Evolutionary conservation across 2,329 filamentous ascomycete genomes (phyloP), one percentile per base, ranked within the genome.

Genomic region (Chrysoporthe deuterocubensis): DNA sequence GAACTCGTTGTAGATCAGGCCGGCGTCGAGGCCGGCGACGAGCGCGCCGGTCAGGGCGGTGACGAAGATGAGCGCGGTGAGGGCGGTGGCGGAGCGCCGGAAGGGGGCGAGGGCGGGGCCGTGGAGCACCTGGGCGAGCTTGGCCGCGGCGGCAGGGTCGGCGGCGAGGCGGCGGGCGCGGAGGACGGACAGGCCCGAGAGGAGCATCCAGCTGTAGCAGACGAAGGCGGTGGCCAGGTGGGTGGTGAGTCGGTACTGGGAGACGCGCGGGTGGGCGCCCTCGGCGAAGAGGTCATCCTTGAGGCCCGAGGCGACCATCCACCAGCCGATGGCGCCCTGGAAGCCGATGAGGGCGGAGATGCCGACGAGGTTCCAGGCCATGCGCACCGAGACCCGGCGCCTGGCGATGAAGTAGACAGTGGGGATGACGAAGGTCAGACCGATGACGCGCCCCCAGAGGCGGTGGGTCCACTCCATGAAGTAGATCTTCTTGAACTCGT

Each of bases 381-480:
- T 96, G 64, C 87, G 88, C 64, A 84, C 84, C 34, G 92, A 92
- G 58, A 98, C 94, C 70, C 89, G 88, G 72, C 91, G 89, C 56
- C 91, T 89, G 26, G 90, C 90, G 75, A 97, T 87, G 76, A 98
- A 96, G 84, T 97, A 98, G 66, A 91, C 80, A 8, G 95, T 92
- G 1, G 96, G 96, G 1, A 97, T 76, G 60, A 97, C 89, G 79
- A 98, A 97, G 62, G 93, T 91, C 71, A 98, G 80, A 68, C 96
- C 96, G 67, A 99, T 92, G 73, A 97, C 85, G 71, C 96, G 90
- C 58, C 96, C 96, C 94, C 96, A 98, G 66, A 97, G 85, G 42
- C 96, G 89, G 80, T 99, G 96, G 56, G 90, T 89, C 96, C 96
- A 99, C 84, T 99, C 96, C 96, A 98, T 98, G 79, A 92, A 99